Evolutionary conservation across 768 basidiomycete genomes (phyloP), one percentile per base, ranked within the genome.

Genomic region (Termitomyces sp.): DNA sequence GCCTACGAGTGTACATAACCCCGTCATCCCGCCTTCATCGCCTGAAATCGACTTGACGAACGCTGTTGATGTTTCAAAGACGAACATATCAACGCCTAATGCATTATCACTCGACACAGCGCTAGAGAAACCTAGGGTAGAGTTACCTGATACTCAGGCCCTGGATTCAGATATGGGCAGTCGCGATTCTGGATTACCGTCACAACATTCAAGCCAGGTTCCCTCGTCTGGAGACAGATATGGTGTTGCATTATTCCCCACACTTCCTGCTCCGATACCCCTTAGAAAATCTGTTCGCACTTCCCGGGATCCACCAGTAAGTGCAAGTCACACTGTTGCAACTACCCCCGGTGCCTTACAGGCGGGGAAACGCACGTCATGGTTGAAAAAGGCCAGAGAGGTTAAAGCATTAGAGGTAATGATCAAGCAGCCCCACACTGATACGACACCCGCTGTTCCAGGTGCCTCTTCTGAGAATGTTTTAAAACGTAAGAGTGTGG

Each of bases 341-440:
- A 72, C 72, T 16, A 78, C 77, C 3, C 75, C 79, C 40, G 74
- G 77, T n/a, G 69, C 71, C 5, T 65, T 72, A 22, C 67, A 70
- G 28, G 75, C 75, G 10, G 83, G 81, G 3, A 90, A 88, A 64
- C 83, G 90, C 33, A 87, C 87, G 9, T 92, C 90, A 3, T 92
- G 90, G 90, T 69, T 92, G 54, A 83, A 81, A 70, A 90, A 88
- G 64, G 90, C 86, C 14, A 78, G 89, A 36, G 87, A 89, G 65
- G 84, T 78, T 26, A 87, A 87, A 61, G 87, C 87, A 18, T 72
- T 83, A 65, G 90, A 90, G 65, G 75, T 73, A n/a, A 73, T 73
- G 12, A 64, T 63, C 57, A 81, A 71, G 67, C 79, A 75, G 53
- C 55, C 66, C 24, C 67, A 38, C 60, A 38, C 58, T 22, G 67